These are phyloP conservation scores for Cyclotella cryptica DNA, from an alignment of 108 stramenopile genomes.

Conservation along the genomic window DNA sequence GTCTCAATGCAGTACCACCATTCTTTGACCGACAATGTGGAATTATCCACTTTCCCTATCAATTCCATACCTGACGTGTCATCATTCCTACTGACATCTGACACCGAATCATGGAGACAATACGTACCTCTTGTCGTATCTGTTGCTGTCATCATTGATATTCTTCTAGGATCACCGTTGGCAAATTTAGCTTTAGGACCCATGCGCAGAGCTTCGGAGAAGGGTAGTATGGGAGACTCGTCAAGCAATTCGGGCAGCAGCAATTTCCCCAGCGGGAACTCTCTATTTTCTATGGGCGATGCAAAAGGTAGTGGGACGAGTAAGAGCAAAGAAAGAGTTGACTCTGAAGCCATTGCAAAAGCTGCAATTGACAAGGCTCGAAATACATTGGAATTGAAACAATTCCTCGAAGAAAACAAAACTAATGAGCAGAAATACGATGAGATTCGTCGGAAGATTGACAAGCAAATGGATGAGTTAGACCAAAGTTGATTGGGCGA, in stretches of 20 bases:
- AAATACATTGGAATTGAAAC: conserved; percentile 64
- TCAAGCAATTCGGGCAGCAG: neutral
- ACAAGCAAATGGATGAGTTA: conserved; percentile 63
- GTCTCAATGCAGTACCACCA: no score
- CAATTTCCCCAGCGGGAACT: conserved; percentile 16
- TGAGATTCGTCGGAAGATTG: conserved; percentile 68
- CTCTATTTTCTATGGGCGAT: conserved; percentile 38
- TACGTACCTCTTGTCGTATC: conserved; percentile 84
- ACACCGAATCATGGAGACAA: conserved; percentile 76
- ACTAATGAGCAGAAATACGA: conserved; percentile 72
- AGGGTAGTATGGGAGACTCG: conserved; percentile 31
- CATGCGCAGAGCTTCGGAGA: conserved; percentile 52
- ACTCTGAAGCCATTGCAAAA: conserved; percentile 68
- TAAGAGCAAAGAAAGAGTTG: conserved; percentile 72
- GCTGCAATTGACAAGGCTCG: conserved; percentile 71
- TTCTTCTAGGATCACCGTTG: conserved; percentile 79
- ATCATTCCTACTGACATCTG: conserved; percentile 34
- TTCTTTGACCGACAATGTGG: no score
- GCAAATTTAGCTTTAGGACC: conserved; percentile 69
- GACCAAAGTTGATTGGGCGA: conserved; percentile 26
- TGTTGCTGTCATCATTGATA: conserved; percentile 72
- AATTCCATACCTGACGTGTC: neutral
- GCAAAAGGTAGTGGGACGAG: neutral
- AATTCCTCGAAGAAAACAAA: conserved; percentile 72
- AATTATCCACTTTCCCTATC: neutral